Percentiles rank a stretch among this genome's conserved stretches.
Conservation (phyloP, 768 basidiomycete genomes). For the Collybiopsis luxurians region DNA sequence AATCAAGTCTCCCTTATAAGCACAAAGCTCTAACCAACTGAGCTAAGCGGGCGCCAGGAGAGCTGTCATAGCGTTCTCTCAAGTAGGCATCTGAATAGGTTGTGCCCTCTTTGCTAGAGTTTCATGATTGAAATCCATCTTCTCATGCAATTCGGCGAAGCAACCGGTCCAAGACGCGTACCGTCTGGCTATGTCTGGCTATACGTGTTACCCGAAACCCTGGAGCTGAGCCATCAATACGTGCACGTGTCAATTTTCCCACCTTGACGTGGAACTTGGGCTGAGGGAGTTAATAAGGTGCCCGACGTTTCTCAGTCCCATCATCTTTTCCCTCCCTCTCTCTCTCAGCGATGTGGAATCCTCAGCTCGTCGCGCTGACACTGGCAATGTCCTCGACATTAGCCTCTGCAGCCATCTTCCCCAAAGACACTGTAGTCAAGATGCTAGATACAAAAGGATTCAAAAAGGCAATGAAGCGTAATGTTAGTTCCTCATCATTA, state of each 20-base stretch:
- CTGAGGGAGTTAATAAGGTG: not conserved
- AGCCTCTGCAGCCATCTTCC: conserved; percentile 50
- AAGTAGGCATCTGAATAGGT: no score
- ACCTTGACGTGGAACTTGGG: conserved; percentile 1
- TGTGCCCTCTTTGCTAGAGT: no score
- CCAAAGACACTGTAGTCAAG: conserved; percentile 61
- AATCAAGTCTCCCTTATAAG: not conserved
- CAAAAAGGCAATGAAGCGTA: conserved; percentile 67
- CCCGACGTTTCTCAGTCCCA: no score
- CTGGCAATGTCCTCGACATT: conserved; percentile 43
- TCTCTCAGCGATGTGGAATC: conserved; percentile 29
- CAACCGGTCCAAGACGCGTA: no score
- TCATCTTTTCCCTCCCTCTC: not conserved
- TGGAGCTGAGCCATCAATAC: not conserved
- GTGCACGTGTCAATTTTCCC: not conserved
- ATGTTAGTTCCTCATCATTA: conserved; percentile 69
- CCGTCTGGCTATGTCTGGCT: no score
- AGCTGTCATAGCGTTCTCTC: no score
- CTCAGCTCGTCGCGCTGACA: conserved; percentile 30
- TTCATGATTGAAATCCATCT: no score
- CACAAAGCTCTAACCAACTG: conserved; percentile 8
- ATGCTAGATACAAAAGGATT: conserved; percentile 70
- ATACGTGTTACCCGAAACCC: not conserved
- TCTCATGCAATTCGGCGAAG: no score
- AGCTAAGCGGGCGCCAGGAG: not conserved